Base-by-base conservation (phyloP, 1,284 basidiomycete genomes). In the Tilletia caries region DNA sequence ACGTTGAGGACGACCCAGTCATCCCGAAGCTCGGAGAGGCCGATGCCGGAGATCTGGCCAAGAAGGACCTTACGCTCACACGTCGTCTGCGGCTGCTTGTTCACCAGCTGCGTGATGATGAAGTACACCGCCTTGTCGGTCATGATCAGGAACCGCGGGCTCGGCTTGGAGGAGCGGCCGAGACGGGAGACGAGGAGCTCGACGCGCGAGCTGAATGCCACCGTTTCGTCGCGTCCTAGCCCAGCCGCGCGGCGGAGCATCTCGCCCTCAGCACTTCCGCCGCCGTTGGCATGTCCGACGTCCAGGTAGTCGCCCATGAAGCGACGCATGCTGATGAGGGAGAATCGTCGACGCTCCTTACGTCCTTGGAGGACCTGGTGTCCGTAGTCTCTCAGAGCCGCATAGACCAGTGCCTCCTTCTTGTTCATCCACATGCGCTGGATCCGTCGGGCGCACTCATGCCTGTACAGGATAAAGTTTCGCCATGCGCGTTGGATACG, bases 391-490 rank as follows among this genome's bases (percentile, higher is more conserved):
- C 96, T 88, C 71, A 92, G 86, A 81, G 95, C 90, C 15, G 91
- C 90, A 83, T 94, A 97, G 29, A 89, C 91, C 67, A 98, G 87
- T 25, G 88, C 88, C 82, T 98, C 94, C 84, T 97, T 97, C 86
- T 98, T 97, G 83, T 93, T 93, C 86, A 91, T 93, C 95, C 95
- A 99, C 88, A 97, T 97, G 65, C 95, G 87, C 84, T 98, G 96
- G 72, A 99, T 98, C 72, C 94, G 91, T 60, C 88, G 89, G 10
- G 96, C 96, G 76, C 93, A 95, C 82, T 98, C 96, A 76, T 95
- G 88, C 85, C 93, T 93, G 85, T 96, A 93, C 25, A 95, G 89
- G 86, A 95, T 88, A 83, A 95, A 97, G 82, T 96, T 95, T 71
- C 95, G 88, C 89, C 91, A 99, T 3, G 94, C 94, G 46, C 95